Conservation (phyloP, 2,329 filamentous ascomycete species). For the Phaeosphaeriaceae sp. region DNA sequence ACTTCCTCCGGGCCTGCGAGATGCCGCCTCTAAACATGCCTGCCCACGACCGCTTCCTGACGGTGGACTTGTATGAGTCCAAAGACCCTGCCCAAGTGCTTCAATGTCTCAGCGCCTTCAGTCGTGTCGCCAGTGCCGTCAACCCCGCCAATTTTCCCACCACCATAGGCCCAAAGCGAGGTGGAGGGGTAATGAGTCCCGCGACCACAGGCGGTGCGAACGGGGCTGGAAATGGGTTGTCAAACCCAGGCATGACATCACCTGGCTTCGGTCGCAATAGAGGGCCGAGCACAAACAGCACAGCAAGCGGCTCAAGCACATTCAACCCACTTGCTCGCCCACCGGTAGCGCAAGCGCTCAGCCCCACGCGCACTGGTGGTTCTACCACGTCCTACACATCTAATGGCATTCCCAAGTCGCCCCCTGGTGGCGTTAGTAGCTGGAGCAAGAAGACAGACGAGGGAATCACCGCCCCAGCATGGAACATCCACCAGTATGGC, state of each 20-base stretch:
- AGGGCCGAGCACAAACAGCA: constrained; percentile 56
- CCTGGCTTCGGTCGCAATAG: constrained; percentile 41
- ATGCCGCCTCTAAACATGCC: constrained; percentile 83
- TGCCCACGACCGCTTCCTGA: constrained; percentile 94
- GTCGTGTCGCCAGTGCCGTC: constrained; percentile 77
- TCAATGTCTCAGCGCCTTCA: constrained; percentile 91
- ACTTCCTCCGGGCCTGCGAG: constrained; percentile 90
- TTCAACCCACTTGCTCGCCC: constrained; percentile 53
- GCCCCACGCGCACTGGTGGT: constrained; percentile 56
- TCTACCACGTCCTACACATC: constrained; percentile 66
- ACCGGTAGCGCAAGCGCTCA: constrained; percentile 46
- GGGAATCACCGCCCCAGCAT: constrained; percentile 81
- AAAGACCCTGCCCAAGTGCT: constrained; percentile 97
- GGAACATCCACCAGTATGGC: constrained; percentile 97
- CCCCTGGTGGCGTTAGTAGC: constrained; percentile 71
- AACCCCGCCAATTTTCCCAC: constrained; percentile 77
- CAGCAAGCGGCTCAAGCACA: constrained; percentile 50
- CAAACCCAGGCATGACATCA: constrained; percentile 35
- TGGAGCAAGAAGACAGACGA: constrained; percentile 91
- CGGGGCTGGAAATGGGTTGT: constrained; percentile 6
- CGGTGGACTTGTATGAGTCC: constrained; percentile 91
- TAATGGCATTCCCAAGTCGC: constrained; percentile 54
- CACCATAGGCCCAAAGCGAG: constrained; percentile 75
- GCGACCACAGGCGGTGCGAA: constrained; percentile 33
- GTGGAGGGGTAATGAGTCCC: constrained; percentile 51